A percentile compares a stretch with the other conserved stretches of the same genome.
phyloP scores from a whole-genome alignment of 257 asterid species.

The Solanum pinnatisectum region DNA sequence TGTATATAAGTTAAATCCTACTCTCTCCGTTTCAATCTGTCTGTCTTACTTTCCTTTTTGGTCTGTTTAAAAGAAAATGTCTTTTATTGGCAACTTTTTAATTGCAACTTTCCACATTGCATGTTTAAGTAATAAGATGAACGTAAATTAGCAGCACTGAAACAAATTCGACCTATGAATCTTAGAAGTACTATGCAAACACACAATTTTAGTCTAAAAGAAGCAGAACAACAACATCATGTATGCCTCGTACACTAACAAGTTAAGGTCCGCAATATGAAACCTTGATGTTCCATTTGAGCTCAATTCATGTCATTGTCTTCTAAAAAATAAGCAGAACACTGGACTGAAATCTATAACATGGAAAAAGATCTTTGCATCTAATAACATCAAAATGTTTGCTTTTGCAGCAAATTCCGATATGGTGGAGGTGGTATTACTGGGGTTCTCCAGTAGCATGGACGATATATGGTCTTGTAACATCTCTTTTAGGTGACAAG shows the following conservation, averaged over 20 bases:
- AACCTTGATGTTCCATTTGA: not conserved
- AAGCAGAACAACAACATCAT: not conserved
- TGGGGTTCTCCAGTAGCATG: constrained; percentile 79
- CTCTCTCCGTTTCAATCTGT: not conserved
- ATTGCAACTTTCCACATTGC: not conserved
- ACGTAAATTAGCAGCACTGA: not conserved
- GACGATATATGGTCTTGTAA: constrained; percentile 73
- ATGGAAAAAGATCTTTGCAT: not conserved
- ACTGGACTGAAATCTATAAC: not conserved
- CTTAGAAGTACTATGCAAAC: not conserved
- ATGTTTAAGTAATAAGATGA: not conserved
- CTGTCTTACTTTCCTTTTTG: not conserved
- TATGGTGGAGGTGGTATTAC: constrained; percentile 95
- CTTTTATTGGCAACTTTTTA: not conserved
- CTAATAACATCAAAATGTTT: not conserved
- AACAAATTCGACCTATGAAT: not conserved
- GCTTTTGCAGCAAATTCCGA: constrained; percentile 47
- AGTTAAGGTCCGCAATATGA: not conserved
- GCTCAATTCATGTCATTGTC: not conserved
- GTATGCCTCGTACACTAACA: not conserved
- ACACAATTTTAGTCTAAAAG: not conserved
- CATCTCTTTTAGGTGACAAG: constrained; percentile 62
- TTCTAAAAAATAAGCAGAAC: not conserved
- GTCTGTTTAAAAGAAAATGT: not conserved
- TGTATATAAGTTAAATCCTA: not conserved